Conservation (phyloP, 31 red algal species). For the Porphyra umbilicalis region DNA sequence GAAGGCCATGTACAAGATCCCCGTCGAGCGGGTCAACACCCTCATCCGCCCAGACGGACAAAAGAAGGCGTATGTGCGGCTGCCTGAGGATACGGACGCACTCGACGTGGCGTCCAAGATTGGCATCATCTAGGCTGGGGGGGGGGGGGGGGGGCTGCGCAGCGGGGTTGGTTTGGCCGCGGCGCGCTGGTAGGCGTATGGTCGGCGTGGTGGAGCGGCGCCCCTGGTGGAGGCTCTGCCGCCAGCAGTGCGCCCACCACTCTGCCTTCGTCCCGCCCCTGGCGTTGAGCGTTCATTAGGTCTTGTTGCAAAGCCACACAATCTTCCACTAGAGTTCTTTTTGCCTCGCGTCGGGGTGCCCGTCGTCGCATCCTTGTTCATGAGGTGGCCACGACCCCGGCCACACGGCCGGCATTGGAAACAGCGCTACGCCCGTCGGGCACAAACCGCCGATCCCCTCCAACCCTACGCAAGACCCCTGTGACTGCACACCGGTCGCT, state of each 20-base stretch:
- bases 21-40: conserved; percentile 92
- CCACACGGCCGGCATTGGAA: too few species aligned
- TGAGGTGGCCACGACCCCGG: too few species aligned
- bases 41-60: conserved; percentile 93
- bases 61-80: conserved; percentile 97
- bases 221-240: too few species aligned
- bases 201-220: neutral
- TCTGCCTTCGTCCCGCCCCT: too few species aligned
- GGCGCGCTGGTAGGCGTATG: neutral
- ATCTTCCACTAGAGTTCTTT: neutral
- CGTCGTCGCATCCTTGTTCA: too few species aligned
- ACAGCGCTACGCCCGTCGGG: too few species aligned
- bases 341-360: too few species aligned
- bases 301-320: neutral
- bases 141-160: neutral
- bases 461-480: too few species aligned
- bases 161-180: neutral
- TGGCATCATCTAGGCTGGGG: conserved; percentile 77
- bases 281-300: neutral
- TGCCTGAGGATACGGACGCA: conserved; percentile 83
- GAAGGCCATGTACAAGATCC: conserved; percentile 89
- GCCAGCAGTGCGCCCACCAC: too few species aligned
- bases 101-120: conserved; percentile 94
- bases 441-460: too few species aligned
- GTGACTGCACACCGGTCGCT: too few species aligned